A percentile compares a stretch with the other conserved stretches of the same genome.
These are phyloP conservation scores for Fusarium illudens DNA, from an alignment of 2,329 filamentous ascomycete species.

Conservation along the genomic window DNA sequence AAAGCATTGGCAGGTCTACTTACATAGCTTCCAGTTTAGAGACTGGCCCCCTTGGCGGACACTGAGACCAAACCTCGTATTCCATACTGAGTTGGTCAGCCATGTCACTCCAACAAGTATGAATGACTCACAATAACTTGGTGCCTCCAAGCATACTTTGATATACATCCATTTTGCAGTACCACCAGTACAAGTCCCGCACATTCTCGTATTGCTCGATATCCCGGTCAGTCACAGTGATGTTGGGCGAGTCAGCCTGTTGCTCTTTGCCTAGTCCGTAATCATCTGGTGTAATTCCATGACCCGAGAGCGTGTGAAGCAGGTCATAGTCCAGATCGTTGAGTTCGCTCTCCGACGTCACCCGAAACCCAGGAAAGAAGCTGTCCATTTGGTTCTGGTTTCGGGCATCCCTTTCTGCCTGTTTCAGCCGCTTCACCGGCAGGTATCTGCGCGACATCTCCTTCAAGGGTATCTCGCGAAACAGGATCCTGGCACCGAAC, in stretches of 20 bases:
- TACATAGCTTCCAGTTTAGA: conserved; percentile 78
- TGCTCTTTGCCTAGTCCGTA: conserved; percentile 48
- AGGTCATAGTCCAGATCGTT: conserved; percentile 54
- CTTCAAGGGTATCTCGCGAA: conserved; percentile 82
- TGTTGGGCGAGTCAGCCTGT: conserved; percentile 34
- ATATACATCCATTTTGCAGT: conserved; percentile 90
- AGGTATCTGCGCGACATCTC: conserved; percentile 77
- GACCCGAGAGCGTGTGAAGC: conserved; percentile 53
- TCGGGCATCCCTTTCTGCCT: conserved; percentile 46
- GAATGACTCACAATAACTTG: conserved; percentile 75
- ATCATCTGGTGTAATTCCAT: conserved; percentile 49
- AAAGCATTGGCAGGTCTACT: conserved; percentile 41
- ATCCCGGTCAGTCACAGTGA: conserved; percentile 63
- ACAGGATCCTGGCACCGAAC: conserved; percentile 81
- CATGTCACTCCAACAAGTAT: neutral
- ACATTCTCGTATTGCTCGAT: conserved; percentile 82
- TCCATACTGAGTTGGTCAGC: conserved; percentile 68
- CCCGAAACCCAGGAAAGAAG: conserved; percentile 38
- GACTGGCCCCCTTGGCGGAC: conserved; percentile 82
- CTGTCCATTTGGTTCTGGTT: conserved; percentile 47
- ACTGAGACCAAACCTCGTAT: conserved; percentile 83
- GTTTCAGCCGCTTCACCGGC: conserved; percentile 61
- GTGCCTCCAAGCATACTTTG: conserved; percentile 91
- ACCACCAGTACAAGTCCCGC: conserved; percentile 95
- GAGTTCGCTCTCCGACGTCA: conserved; percentile 36